Percentiles rank a stretch among this genome's conserved stretches.
phyloP scores from a whole-genome alignment of 1,139 yeast species.

The Nadsonia commutata region DNA sequence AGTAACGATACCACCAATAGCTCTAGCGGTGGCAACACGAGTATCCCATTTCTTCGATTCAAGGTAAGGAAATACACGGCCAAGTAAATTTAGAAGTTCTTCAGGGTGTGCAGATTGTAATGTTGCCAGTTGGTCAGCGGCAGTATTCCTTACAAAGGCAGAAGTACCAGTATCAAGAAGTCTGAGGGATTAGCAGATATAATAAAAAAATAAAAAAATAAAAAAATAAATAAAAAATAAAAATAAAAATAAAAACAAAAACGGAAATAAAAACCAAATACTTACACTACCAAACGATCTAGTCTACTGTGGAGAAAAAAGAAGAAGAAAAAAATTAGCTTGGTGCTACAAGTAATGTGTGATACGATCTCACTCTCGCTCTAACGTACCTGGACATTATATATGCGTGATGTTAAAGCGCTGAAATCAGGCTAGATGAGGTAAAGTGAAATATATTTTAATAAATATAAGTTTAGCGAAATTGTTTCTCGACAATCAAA shows the following conservation, averaged over 20 bases:
- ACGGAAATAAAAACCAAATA: too few species aligned
- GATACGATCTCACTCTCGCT: too few species aligned
- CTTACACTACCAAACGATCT: conserved; percentile 26
- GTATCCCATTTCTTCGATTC: conserved; percentile 89
- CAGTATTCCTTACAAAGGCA: conserved; percentile 83
- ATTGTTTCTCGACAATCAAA: too few species aligned
- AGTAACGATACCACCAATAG: conserved; percentile 83
- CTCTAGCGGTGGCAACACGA: conserved; percentile 85
- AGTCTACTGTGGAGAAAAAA: conserved; percentile 14
- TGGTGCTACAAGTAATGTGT: too few species aligned
- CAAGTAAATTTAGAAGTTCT: conserved; percentile 67
- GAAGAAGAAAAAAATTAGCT: background rate
- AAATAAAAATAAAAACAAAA: background rate
- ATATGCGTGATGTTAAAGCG: too few species aligned
- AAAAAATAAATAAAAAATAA: background rate
- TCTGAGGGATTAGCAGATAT: too few species aligned
- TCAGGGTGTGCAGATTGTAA: conserved; percentile 91
- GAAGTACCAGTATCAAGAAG: conserved; percentile 91
- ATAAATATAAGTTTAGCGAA: too few species aligned
- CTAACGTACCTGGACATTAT: too few species aligned
- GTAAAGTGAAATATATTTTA: too few species aligned
- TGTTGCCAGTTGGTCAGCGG: conserved; percentile 94
- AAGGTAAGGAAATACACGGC: conserved; percentile 82
- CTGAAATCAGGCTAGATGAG: too few species aligned
- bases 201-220: conserved; percentile 1